Percentiles rank a stretch among this genome's conserved stretches.
phyloP scores from a whole-genome alignment of 768 basidiomycete species.

The Scleroderma bovista region DNA sequence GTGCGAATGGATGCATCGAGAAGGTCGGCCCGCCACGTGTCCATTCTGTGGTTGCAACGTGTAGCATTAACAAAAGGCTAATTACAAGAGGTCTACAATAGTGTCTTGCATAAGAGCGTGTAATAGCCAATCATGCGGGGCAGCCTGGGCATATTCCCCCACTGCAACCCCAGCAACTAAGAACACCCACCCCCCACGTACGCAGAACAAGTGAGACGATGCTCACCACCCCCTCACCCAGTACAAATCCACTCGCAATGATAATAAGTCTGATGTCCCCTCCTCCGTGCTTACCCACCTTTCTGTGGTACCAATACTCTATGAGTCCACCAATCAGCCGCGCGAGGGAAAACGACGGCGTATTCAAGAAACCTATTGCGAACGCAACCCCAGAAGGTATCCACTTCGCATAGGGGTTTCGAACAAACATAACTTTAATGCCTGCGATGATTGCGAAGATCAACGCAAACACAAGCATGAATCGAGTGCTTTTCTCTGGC shows the following conservation, averaged over 20 bases:
- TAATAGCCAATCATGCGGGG: slow-evolving; percentile 36
- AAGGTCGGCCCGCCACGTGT: slow-evolving; percentile 5
- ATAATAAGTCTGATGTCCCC: slow-evolving; percentile 75
- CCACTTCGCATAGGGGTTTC: slow-evolving; percentile 58
- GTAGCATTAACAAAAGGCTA: no score
- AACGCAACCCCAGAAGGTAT: slow-evolving; percentile 93
- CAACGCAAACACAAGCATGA: slow-evolving; percentile 76
- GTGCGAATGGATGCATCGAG: background rate
- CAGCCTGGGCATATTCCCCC: slow-evolving; percentile 72
- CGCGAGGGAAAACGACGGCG: slow-evolving; percentile 90
- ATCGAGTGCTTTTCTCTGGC: slow-evolving; percentile 64
- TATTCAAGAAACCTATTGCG: slow-evolving; percentile 93
- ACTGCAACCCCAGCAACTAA: slow-evolving; percentile 85
- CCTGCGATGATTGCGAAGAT: slow-evolving; percentile 65
- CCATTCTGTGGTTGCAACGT: no score
- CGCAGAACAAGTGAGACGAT: slow-evolving; percentile 71
- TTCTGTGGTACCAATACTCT: slow-evolving; percentile 63
- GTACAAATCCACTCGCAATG: slow-evolving; percentile 90
- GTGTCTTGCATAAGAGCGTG: no score
- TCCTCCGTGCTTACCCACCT: slow-evolving; percentile 41
- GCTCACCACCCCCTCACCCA: slow-evolving; percentile 91
- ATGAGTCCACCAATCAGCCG: slow-evolving; percentile 82
- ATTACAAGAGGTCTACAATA: no score
- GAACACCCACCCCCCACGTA: slow-evolving; percentile 66
- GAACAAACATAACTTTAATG: slow-evolving; percentile 55